Percentiles rank a stretch among this genome's conserved stretches.
Conservation (phyloP, 2,329 filamentous ascomycete genomes). For the Paramyrothecium roridum region DNA sequence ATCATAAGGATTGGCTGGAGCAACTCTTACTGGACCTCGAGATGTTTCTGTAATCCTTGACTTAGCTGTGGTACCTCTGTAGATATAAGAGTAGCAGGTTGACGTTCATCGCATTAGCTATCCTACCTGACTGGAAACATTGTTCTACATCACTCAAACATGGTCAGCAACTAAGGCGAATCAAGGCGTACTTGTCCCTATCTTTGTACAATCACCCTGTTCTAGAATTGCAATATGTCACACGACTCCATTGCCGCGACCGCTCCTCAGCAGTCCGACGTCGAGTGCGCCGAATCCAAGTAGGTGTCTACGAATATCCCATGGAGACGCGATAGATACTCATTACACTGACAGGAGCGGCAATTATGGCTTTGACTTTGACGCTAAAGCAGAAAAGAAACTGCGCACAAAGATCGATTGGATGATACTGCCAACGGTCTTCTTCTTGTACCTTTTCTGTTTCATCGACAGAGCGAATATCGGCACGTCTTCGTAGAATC, state of each 20-base stretch:
- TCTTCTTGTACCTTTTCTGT: constrained; percentile 59
- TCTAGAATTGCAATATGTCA: not conserved
- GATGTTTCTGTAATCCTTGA: too few species aligned
- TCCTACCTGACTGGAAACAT: too few species aligned
- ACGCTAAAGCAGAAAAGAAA: constrained; percentile 10
- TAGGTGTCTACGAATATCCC: not conserved
- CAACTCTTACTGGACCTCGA: too few species aligned
- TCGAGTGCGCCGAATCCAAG: not conserved
- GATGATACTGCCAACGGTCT: constrained; percentile 37
- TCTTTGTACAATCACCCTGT: too few species aligned
- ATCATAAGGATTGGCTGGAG: too few species aligned
- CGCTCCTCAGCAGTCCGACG: not conserved
- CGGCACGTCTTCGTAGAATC: not conserved
- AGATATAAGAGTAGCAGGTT: too few species aligned
- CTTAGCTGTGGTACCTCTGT: too few species aligned
- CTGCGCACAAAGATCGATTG: constrained; percentile 57
- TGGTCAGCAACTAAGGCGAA: too few species aligned
- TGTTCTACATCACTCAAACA: too few species aligned
- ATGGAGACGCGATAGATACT: not conserved
- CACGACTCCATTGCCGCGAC: not conserved
- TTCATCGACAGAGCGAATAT: constrained; percentile 53
- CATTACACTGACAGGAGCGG: not conserved
- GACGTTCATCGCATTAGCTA: too few species aligned
- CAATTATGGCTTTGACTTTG: constrained; percentile 3
- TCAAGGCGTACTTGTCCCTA: too few species aligned